These are phyloP conservation scores for Gossypium trilobum DNA, from an alignment of 441 rosid species.

Conservation along the genomic window DNA sequence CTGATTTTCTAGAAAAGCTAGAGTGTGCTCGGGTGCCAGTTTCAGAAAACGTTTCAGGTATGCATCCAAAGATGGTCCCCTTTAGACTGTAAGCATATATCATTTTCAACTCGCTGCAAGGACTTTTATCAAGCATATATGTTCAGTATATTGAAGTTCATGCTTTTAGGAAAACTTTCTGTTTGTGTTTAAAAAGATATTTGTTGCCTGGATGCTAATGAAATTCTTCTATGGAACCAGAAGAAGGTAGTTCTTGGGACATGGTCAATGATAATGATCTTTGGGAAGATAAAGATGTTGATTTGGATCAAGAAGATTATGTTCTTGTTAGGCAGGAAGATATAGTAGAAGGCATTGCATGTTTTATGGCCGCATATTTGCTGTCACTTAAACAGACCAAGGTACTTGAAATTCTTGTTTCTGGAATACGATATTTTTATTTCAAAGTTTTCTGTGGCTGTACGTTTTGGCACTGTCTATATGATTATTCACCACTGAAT, in stretches of 20 bases:
- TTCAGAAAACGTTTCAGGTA: conserved; percentile 50
- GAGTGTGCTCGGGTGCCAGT: conserved; percentile 51
- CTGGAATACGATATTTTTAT: neutral
- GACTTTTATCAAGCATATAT: neutral
- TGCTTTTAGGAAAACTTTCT: neutral
- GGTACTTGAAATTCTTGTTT: conserved; percentile 30
- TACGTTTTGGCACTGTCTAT: too few species aligned
- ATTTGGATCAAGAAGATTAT: conserved; percentile 59
- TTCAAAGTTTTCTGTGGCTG: too few species aligned
- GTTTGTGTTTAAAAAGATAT: neutral
- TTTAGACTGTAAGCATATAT: conserved; percentile 7
- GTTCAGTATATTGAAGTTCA: conserved; percentile 4
- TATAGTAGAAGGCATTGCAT: conserved; percentile 85
- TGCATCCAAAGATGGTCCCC: conserved; percentile 7
- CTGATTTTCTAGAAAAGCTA: conserved; percentile 62
- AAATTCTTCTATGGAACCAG: conserved; percentile 32
- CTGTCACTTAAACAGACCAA: conserved; percentile 77
- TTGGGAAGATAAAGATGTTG: conserved; percentile 47
- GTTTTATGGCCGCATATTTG: conserved; percentile 87
- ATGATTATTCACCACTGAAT: neutral
- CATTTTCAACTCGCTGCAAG: neutral
- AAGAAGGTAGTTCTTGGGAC: conserved; percentile 83
- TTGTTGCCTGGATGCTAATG: conserved; percentile 1
- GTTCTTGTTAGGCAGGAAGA: conserved; percentile 89
- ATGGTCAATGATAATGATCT: conserved; percentile 65